Evolutionary conservation across 805 yeast species (phyloP), one percentile per base, ranked within the genome.

Genomic region (Torulaspora franciscae): DNA sequence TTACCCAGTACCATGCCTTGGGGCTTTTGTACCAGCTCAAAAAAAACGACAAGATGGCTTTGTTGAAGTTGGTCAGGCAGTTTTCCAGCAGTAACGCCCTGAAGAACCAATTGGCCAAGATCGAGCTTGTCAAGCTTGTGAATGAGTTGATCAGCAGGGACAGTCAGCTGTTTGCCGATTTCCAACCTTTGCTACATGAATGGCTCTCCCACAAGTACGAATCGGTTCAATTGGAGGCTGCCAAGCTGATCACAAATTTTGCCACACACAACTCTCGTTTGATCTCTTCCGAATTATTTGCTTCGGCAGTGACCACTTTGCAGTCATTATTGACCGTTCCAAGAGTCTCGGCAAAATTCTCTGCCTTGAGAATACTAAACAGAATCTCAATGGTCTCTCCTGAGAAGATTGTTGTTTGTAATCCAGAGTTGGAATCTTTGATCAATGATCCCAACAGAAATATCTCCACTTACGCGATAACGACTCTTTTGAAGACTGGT

Each of bases 401-500:
- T 7, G 86, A 83, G 55, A 83, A 80, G 58, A 77, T 84, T 41
- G 80, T 85, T 51, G 77, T 78, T 36, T 88, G 95, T 65, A 93
- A 88, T 62, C 71, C 76, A 40, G 97, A 90, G 65, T 76, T 93
- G 60, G 98, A 93, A 69, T 71, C 80, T 26, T 75, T 93, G 64
- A 86, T 93, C 58, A 83, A 83, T 62, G 98, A 91, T 66, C 65
- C 90, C 22, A 89, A 87, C 70, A 81, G 96, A 69, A 83, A 96
- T 27, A 81, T 93, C 53, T 91, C 98, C 10, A 93, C 99, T 11
- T 91, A 88, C 67, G 97, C 99, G 23, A 93, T 93, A 64, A 93
- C 98, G 27, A 91, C 98, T 2, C 74, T 93, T 61, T 78, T 93
- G 66, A 93, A 91, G 70, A 91, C 98, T 1, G 96, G 97, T 63